Conservation (phyloP, 1,284 basidiomycete genomes). For the Kalmanozyma brasiliensis region DNA sequence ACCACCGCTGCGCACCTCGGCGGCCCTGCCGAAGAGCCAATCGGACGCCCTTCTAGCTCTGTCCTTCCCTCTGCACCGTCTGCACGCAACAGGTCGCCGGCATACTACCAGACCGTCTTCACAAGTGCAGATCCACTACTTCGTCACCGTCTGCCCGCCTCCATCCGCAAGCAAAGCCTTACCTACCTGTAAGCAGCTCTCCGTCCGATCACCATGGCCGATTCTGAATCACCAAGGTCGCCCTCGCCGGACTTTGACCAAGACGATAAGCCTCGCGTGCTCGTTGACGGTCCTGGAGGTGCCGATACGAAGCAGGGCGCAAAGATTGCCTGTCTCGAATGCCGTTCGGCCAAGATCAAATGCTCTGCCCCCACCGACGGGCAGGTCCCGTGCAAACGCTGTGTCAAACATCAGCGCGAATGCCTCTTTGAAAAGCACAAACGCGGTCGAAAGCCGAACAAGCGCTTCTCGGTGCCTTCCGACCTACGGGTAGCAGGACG, state of each 20-base stretch:
- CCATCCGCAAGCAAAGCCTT: not conserved
- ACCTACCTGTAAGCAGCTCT: too few relatives aligned
- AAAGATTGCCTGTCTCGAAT: slow-evolving; percentile 57
- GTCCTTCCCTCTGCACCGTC: not conserved
- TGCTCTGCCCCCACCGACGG: slow-evolving; percentile 61
- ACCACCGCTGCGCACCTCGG: too few relatives aligned
- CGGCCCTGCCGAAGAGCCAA: too few relatives aligned
- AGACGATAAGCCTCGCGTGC: slow-evolving; percentile 51
- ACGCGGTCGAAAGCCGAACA: slow-evolving; percentile 56
- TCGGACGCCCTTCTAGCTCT: not conserved
- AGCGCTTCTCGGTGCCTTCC: slow-evolving; percentile 48
- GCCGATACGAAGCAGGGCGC: slow-evolving; percentile 59
- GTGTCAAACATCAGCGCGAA: slow-evolving; percentile 52
- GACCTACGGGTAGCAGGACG: slow-evolving; percentile 31
- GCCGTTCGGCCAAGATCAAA: slow-evolving; percentile 57
- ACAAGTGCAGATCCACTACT: too few relatives aligned
- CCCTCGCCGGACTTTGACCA: slow-evolving; percentile 23
- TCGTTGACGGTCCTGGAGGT: slow-evolving; percentile 58
- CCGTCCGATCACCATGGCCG: slow-evolving; percentile 22
- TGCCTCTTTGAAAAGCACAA: slow-evolving; percentile 61
- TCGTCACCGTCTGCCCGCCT: not conserved
- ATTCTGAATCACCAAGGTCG: slow-evolving; percentile 28
- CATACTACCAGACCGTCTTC: too few relatives aligned
- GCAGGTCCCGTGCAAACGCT: slow-evolving; percentile 57
- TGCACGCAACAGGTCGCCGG: not conserved